phyloP scores from a whole-genome alignment of 148 eudicot genomes.

The Salicornia ramosissima region DNA sequence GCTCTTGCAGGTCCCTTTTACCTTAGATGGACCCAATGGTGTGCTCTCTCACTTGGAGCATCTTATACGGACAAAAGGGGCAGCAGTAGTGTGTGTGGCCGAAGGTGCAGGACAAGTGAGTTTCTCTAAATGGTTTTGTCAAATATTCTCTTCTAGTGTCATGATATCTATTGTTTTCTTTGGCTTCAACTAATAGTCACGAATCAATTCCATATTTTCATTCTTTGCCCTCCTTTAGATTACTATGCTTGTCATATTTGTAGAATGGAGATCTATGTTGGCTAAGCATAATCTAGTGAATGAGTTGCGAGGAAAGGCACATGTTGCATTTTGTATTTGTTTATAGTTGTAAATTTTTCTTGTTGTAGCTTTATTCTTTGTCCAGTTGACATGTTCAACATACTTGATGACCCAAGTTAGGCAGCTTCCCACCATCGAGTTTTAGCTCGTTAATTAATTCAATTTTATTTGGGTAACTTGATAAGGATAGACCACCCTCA shows the following conservation, averaged over 20 bases:
- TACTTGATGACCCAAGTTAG: no score
- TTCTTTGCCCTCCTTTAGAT: not conserved
- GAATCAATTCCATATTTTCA: no score
- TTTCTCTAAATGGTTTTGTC: constrained; percentile 1
- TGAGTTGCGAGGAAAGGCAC: not conserved
- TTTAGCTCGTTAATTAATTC: no score
- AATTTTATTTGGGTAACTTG: no score
- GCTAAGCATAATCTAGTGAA: no score
- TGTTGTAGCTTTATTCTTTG: no score
- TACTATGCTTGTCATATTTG: not conserved
- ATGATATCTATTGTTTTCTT: not conserved
- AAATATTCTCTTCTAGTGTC: not conserved
- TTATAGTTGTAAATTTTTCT: no score
- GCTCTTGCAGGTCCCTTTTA: constrained; percentile 36
- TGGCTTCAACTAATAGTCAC: not conserved
- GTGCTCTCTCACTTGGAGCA: constrained; percentile 39
- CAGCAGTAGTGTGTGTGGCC: constrained; percentile 44
- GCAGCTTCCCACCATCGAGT: no score
- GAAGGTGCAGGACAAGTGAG: constrained; percentile 57
- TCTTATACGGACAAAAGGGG: constrained; percentile 46
- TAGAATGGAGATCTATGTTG: not conserved
- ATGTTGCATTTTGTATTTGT: no score
- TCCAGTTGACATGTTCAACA: no score
- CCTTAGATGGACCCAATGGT: constrained; percentile 39
- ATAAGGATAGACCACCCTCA: no score